A percentile compares a stretch with the other conserved stretches of the same genome.
These are phyloP conservation scores for Elongisporangium senticosum DNA, from an alignment of 352 stramenopile species.

Conservation along the genomic window DNA sequence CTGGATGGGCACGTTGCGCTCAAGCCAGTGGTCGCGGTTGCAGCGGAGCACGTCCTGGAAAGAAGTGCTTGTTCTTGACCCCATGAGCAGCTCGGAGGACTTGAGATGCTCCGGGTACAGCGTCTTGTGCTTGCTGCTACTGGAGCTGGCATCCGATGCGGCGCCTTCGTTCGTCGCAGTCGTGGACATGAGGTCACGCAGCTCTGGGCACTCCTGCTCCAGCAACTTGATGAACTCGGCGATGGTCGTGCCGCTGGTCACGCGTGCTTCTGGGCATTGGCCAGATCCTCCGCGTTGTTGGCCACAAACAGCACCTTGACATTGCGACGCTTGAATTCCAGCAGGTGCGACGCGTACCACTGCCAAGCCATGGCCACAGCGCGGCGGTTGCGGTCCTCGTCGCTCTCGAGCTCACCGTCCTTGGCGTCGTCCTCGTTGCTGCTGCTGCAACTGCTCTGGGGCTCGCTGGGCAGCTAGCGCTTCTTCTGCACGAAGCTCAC, in stretches of 20 bases:
- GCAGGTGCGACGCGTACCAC: conserved; percentile 69
- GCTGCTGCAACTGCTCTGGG: conserved; percentile 10
- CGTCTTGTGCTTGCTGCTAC: conserved; percentile 41
- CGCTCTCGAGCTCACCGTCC: no score
- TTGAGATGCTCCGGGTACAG: conserved; percentile 77
- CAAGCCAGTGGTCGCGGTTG: conserved; percentile 82
- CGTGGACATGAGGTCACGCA: conserved; percentile 51
- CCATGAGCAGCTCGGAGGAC: conserved; percentile 71
- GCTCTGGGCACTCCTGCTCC: conserved; percentile 34
- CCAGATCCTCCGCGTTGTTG: conserved; percentile 58
- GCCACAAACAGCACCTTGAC: conserved; percentile 55
- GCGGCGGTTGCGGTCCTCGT: conserved; percentile 83
- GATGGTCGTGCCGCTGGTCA: conserved; percentile 51
- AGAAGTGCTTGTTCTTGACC: conserved; percentile 87
- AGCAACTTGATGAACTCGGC: conserved; percentile 51
- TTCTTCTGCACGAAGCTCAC: conserved; percentile 69
- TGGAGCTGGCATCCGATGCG: conserved; percentile 19
- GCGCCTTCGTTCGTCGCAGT: conserved; percentile 20
- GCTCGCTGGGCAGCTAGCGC: conserved; percentile 21
- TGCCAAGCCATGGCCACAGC: conserved; percentile 73
- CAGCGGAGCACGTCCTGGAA: conserved; percentile 87
- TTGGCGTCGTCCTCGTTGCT: conserved; percentile 20
- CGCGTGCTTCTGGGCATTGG: conserved; percentile 32
- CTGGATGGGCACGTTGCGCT: conserved; percentile 78
- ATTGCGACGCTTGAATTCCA: conserved; percentile 40